These are phyloP conservation scores for Diaporthe humulicola DNA, from an alignment of 2,329 filamentous ascomycete genomes.

Conservation along the genomic window DNA sequence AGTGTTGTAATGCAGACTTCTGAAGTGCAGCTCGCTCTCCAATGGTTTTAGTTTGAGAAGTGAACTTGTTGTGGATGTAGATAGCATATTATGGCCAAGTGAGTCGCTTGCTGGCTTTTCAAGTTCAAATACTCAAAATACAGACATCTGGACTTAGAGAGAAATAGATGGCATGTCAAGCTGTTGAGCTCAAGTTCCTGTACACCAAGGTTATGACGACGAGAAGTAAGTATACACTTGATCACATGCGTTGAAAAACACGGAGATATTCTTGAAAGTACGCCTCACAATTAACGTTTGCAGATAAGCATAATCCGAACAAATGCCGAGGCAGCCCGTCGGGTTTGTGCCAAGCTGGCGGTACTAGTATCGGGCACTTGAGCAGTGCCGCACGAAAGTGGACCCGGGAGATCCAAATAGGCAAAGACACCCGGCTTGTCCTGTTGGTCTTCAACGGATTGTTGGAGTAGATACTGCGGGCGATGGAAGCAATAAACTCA, in stretches of 20 bases:
- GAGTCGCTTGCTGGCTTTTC: too few species aligned
- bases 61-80: too few species aligned
- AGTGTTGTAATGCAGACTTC: too few species aligned
- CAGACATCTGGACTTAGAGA: too few species aligned
- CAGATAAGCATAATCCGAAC: not conserved
- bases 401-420: not conserved
- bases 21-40: too few species aligned
- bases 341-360: not conserved
- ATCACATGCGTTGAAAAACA: not conserved
- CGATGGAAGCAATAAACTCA: not conserved
- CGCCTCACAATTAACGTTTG: not conserved
- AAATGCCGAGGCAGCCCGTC: not conserved
- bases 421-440: conserved; percentile 5
- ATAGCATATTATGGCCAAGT: too few species aligned
- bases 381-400: not conserved
- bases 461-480: not conserved
- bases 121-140: not conserved
- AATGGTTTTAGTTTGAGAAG: too few species aligned
- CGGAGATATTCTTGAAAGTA: not conserved
- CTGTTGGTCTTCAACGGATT: not conserved
- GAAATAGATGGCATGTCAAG: not conserved
- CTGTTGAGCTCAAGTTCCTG: not conserved
- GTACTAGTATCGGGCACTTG: not conserved
- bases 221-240: not conserved
- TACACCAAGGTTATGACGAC: not conserved